Evolutionary conservation across 2,329 filamentous ascomycete genomes (phyloP), one percentile per base, ranked within the genome.

Genomic region (Pseudocercospora fuligena): DNA sequence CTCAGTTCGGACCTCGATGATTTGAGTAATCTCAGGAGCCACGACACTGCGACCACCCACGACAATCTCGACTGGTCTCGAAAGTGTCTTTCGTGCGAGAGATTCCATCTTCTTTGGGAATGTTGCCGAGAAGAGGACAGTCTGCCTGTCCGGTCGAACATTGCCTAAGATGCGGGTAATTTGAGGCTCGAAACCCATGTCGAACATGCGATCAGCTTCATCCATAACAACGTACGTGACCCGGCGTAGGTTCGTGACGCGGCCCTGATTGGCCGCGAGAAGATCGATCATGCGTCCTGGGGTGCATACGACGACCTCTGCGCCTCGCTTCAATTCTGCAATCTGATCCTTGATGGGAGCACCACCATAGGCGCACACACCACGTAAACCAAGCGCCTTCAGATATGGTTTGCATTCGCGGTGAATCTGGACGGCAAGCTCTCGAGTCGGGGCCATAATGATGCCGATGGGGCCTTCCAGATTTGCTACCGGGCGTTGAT

Each of bases 171-270:
- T 95, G 80, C 97, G 97, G 88, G 95, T 95, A 62, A 99, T 94
- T 79, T 99, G 95, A 1, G 95, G 94, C 80, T 97, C 94, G 76
- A 99, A 99, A 14, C 95, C 95, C 95, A 99, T 98, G 78, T 99
- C 95, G 66, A 98, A 97, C 95, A 99, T 98, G 69, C 95, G 91
- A 80, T 99, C 95, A 57, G 95, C 95, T 81, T 99, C 95, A 77
- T 99, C 95, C 46, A 99, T 87, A 11, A 99, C 95, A 25, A 97
- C 89, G 78, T 98, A 99, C 0, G 93, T 95, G 12, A 97, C 92
- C 69, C 95, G 88, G 72, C 87, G 89, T 64, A 99, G 84, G 75
- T 96, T 98, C 12, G 94, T 97, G 9, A 98, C 94, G 69, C 94
- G 89, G n/a, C 94, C 94, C 71, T 92, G 90, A 77, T 98, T 99